Evolutionary conservation across 2,329 filamentous ascomycete genomes (phyloP).

Genomic region (Helminthosporium solani): DNA sequence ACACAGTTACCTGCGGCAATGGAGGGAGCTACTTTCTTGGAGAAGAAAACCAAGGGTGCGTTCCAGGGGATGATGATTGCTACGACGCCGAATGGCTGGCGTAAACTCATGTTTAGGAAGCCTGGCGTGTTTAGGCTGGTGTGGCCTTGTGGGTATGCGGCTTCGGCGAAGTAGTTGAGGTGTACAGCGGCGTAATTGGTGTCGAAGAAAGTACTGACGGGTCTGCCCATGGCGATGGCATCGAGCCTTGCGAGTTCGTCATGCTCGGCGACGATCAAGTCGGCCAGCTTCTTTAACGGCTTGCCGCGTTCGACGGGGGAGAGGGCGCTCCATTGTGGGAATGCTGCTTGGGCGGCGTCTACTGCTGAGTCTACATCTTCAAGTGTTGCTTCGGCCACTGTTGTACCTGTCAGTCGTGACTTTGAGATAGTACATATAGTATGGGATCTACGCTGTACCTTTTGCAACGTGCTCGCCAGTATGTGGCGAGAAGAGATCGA

Average conservation of each 20-base stretch:
- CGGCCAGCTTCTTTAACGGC: conserved; percentile 72
- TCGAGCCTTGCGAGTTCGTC: conserved; percentile 89
- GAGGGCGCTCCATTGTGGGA: conserved; percentile 67
- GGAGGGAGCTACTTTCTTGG: conserved; percentile 21
- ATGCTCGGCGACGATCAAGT: conserved; percentile 74
- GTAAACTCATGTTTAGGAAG: conserved; percentile 65
- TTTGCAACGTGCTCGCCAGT: conserved; percentile 29
- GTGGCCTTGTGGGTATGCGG: conserved; percentile 77
- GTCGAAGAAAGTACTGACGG: conserved; percentile 72
- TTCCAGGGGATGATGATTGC: conserved; percentile 89
- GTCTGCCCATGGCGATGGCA: conserved; percentile 76
- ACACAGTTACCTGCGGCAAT: conserved; percentile 30
- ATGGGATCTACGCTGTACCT: conserved; percentile 12
- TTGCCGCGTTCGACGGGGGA: conserved; percentile 70
- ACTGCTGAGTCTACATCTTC: conserved; percentile 82
- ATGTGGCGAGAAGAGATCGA: conserved; percentile 29
- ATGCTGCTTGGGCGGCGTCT: conserved; percentile 79
- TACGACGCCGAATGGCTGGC: conserved; percentile 75
- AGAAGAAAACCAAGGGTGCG: conserved; percentile 28
- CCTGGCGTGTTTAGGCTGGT: conserved; percentile 58
- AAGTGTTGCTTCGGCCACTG: conserved; percentile 70
- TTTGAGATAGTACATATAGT: neutral
- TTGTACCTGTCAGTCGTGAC: conserved; percentile 1
- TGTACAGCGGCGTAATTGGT: conserved; percentile 76
- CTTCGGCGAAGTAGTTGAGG: conserved; percentile 82